Evolutionary conservation across 495 filamentous ascomycete species (phyloP), one percentile per base, ranked within the genome.

Genomic region (Delitschia confertaspora): DNA sequence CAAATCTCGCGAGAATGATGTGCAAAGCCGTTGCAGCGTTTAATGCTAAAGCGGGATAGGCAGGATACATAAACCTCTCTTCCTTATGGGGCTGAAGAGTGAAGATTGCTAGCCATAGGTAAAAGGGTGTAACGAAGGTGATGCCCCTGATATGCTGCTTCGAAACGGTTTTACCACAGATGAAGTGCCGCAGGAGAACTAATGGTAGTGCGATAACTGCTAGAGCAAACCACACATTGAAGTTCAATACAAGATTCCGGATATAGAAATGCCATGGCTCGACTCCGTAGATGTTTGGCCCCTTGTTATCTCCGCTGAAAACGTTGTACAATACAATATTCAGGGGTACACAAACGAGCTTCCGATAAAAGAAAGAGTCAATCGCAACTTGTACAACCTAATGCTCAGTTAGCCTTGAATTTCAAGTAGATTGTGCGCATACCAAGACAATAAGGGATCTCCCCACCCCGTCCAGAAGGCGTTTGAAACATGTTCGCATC

Each of bases 261-360:
- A 95, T 68, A 61, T 99, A 99, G 63, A 96, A 99, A 29, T 84
- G 79, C 93, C 91, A 95, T 22, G 89, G 86, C 57, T 99, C 93
- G 14, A 85, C 93, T 19, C 93, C 93, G 58, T 94, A 99, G 41
- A 99, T 91, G 37, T 91, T 73, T 1, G 93, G 93, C 0, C 93
- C 93, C 59, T 72, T 73, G 30, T 77, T 80, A 5, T 78, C 68
- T 2, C 74, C 78, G 38, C 82, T 81, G 55, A 96, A 85, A 23
- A 99, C 73, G 60, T 99, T 99, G 70, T 99, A 99, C 44, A 81
- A 75, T 45, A 96, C 78, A 46, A 99, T 95, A 54, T 95, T 95
- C 69, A 85, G 82, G 6, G 88, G 79, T 14, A 94, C 85, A 14
- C 89, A 60, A 9, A 75, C 79, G 6, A 85, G 35, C 59, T 82